Percentiles rank a stretch among this genome's conserved stretches.
These are phyloP conservation scores for Fusarium veterinarium DNA, from an alignment of 2,329 filamentous ascomycete species.

Conservation along the genomic window DNA sequence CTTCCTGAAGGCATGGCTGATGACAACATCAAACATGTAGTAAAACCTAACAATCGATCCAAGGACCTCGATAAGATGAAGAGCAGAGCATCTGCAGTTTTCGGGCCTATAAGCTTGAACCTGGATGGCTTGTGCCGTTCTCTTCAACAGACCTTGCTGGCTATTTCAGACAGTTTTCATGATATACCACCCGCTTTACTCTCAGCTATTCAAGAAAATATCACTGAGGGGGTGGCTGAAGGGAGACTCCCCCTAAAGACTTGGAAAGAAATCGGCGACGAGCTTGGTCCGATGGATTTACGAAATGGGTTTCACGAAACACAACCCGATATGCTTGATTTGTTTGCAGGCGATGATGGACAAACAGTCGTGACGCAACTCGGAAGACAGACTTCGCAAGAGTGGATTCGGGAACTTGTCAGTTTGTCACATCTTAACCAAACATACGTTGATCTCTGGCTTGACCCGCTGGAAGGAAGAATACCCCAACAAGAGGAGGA, in stretches of 20 bases:
- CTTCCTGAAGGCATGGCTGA: slow-evolving; percentile 52
- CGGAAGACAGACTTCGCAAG: slow-evolving; percentile 39
- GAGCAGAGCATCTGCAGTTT: neutral
- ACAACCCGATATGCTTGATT: slow-evolving; percentile 45
- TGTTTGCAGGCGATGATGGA: slow-evolving; percentile 45
- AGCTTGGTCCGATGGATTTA: slow-evolving; percentile 1
- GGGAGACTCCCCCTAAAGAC: slow-evolving; percentile 48
- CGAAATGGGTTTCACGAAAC: slow-evolving; percentile 35
- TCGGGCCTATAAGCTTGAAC: slow-evolving; percentile 40
- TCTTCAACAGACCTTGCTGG: slow-evolving; percentile 34
- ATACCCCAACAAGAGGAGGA: slow-evolving; percentile 42
- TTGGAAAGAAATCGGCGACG: slow-evolving; percentile 47
- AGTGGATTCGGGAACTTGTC: slow-evolving; percentile 40
- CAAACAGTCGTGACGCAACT: slow-evolving; percentile 48
- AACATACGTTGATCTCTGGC: slow-evolving; percentile 49
- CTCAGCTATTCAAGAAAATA: slow-evolving; percentile 40
- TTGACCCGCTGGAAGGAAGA: slow-evolving; percentile 42
- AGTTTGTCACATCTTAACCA: slow-evolving; percentile 45
- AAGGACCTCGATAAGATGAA: neutral
- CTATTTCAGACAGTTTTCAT: slow-evolving; percentile 20
- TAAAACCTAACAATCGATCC: slow-evolving; percentile 14
- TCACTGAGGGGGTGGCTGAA: slow-evolving; percentile 42
- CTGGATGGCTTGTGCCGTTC: slow-evolving; percentile 38
- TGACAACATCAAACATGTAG: slow-evolving; percentile 38
- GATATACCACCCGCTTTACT: slow-evolving; percentile 46